A percentile compares a stretch with the other conserved stretches of the same genome.
These are phyloP conservation scores for Mucor circinelloides DNA, from an alignment of 371 early-diverging fungal genomes.

Conservation along the genomic window DNA sequence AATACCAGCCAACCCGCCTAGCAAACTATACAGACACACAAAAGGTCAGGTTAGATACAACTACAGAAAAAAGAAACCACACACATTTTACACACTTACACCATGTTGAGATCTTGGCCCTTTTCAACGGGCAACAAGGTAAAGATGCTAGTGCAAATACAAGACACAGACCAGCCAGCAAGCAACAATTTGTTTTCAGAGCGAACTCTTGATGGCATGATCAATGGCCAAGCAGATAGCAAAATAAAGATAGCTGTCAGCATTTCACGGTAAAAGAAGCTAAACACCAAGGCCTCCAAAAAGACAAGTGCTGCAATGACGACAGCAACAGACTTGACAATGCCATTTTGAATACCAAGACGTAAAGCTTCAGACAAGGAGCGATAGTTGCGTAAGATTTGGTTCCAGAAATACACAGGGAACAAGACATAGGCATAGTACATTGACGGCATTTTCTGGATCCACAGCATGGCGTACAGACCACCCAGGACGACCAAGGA, in stretches of 20 bases:
- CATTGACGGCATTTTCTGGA: constrained; percentile 77
- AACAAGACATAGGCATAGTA: constrained; percentile 89
- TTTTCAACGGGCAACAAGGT: constrained; percentile 88
- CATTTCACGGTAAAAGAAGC: constrained; percentile 74
- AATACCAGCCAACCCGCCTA: constrained; percentile 26
- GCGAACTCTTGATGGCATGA: constrained; percentile 55
- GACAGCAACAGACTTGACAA: constrained; percentile 11
- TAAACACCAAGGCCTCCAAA: constrained; percentile 76
- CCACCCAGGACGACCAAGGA: constrained; percentile 40
- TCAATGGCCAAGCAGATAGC: constrained; percentile 65
- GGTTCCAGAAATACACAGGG: constrained; percentile 86
- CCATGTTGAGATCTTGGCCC: constrained; percentile 71
- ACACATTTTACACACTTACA: constrained; percentile 63
- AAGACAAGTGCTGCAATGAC: constrained; percentile 48
- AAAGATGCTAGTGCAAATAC: constrained; percentile 78
- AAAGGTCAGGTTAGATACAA: background rate
- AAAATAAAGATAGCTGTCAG: constrained; percentile 57
- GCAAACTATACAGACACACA: constrained; percentile 11
- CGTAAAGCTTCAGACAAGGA: constrained; percentile 28
- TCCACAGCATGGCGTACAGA: constrained; percentile 55
- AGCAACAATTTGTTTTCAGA: constrained; percentile 37
- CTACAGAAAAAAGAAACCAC: too few species aligned
- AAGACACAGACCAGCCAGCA: constrained; percentile 63
- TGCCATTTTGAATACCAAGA: constrained; percentile 20
- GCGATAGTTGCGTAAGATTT: constrained; percentile 48